A percentile compares a stretch with the other conserved stretches of the same genome.
phyloP scores from a whole-genome alignment of 1,284 basidiomycete genomes.

The Gymnopus androsaceus region DNA sequence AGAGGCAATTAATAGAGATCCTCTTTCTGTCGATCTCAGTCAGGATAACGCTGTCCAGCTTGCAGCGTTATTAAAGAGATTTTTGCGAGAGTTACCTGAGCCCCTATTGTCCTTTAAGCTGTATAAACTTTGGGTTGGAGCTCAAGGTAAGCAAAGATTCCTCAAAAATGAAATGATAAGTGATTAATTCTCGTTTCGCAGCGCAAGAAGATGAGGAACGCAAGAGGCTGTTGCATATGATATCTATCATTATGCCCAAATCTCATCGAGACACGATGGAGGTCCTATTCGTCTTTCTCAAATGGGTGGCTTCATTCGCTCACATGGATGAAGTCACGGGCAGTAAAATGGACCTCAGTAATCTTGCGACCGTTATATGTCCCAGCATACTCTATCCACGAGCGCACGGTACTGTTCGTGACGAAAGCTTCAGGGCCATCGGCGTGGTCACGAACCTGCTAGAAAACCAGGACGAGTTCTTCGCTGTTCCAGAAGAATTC shows the following conservation, averaged over 20 bases:
- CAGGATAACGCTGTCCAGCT: slow-evolving; percentile 98
- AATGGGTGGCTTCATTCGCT: slow-evolving; percentile 99
- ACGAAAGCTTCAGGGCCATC: slow-evolving; percentile 93
- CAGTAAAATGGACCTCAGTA: slow-evolving; percentile 97
- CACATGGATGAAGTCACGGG: slow-evolving; percentile 98
- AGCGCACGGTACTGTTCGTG: slow-evolving; percentile 83
- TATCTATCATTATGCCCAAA: slow-evolving; percentile 88
- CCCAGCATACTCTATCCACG: slow-evolving; percentile 93
- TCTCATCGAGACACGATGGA: slow-evolving; percentile 97
- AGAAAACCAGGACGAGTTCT: slow-evolving; percentile 94
- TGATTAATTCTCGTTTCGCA: slow-evolving; percentile 33
- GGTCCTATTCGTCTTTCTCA: slow-evolving; percentile 96
- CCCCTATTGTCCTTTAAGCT: slow-evolving; percentile 94
- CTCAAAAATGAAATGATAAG: slow-evolving; percentile 10
- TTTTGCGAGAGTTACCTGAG: slow-evolving; percentile 94
- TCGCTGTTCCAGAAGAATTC: slow-evolving; percentile 86
- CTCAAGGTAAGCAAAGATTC: slow-evolving; percentile 72
- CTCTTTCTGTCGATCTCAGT: slow-evolving; percentile 85
- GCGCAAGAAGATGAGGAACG: slow-evolving; percentile 80
- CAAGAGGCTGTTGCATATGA: slow-evolving; percentile 82
- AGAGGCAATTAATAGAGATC: slow-evolving; percentile 93
- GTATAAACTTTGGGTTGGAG: slow-evolving; percentile 86
- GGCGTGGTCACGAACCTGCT: slow-evolving; percentile 83
- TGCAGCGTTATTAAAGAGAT: slow-evolving; percentile 96
- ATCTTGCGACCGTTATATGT: slow-evolving; percentile 97